Percentiles rank a stretch among this genome's conserved stretches.
Conservation (phyloP, 148 eudicot genomes). For the Rhododendron simsii region DNA sequence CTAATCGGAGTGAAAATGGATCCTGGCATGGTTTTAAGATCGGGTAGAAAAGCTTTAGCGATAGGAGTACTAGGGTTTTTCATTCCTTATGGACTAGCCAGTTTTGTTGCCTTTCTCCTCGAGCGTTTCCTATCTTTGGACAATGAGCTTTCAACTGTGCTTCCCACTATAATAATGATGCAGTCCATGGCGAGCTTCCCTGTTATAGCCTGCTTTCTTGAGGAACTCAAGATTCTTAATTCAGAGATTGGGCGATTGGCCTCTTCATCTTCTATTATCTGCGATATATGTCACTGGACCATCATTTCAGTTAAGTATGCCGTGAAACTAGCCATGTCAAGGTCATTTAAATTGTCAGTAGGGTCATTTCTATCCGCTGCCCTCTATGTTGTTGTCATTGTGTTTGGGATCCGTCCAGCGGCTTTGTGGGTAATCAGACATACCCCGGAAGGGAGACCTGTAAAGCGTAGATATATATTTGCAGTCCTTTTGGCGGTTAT, state of each 20-base stretch:
- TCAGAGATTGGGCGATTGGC: conserved; percentile 71
- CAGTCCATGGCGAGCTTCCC: conserved; percentile 34
- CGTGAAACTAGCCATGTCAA: conserved; percentile 1
- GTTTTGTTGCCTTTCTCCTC: not conserved
- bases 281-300: conserved; percentile 22
- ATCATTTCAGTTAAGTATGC: not conserved
- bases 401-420: conserved; percentile 27
- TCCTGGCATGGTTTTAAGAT: conserved; percentile 14
- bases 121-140: conserved; percentile 6
- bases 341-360: not conserved
- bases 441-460: conserved; percentile 45
- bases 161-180: conserved; percentile 10
- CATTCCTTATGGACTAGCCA: conserved; percentile 15
- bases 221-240: conserved; percentile 51
- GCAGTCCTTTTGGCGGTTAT: conserved; percentile 17
- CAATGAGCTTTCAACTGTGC: not conserved
- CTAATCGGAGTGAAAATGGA: conserved; percentile 49
- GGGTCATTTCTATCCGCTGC: not conserved
- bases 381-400: conserved; percentile 1
- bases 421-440: conserved; percentile 28
- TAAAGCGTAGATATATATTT: conserved; percentile 34
- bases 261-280: conserved; percentile 31
- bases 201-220: conserved; percentile 42
- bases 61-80: conserved; percentile 31
- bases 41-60: conserved; percentile 20